Evolutionary conservation across 352 stramenopile genomes (phyloP).

Genomic region (Elongisporangium anandrum): DNA sequence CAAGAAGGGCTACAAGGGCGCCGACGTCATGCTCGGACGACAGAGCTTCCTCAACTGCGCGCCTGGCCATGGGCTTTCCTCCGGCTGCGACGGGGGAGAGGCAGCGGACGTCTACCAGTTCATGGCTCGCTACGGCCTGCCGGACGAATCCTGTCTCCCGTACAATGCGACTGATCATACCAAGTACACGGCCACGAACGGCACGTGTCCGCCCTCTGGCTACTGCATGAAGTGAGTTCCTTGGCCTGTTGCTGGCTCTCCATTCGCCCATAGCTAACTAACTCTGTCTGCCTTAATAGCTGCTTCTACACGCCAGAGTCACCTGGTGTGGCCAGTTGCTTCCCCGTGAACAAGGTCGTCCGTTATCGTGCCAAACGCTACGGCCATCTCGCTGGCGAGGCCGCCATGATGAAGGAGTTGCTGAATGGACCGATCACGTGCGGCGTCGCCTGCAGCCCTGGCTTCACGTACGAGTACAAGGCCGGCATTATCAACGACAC

Average conservation of each 20-base stretch:
- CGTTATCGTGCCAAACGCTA: slow-evolving; percentile 77
- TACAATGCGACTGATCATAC: slow-evolving; percentile 84
- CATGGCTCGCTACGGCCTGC: slow-evolving; percentile 65
- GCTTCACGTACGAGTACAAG: slow-evolving; percentile 89
- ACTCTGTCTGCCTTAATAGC: slow-evolving; percentile 18
- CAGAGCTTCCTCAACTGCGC: slow-evolving; percentile 84
- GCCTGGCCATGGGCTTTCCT: slow-evolving; percentile 59
- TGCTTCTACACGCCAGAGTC: slow-evolving; percentile 75
- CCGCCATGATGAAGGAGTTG: slow-evolving; percentile 82
- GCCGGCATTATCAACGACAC: slow-evolving; percentile 91
- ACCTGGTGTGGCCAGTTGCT: slow-evolving; percentile 38
- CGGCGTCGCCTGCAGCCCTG: slow-evolving; percentile 89
- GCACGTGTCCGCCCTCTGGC: slow-evolving; percentile 62
- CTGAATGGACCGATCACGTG: slow-evolving; percentile 90
- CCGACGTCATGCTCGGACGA: slow-evolving; percentile 73
- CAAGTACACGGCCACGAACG: slow-evolving; percentile 62
- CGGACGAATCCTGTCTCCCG: slow-evolving; percentile 74
- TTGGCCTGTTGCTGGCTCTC: background rate
- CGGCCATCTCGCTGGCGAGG: slow-evolving; percentile 60
- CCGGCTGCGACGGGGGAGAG: slow-evolving; percentile 67
- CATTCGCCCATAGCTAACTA: slow-evolving; percentile 3
- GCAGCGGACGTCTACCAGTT: slow-evolving; percentile 78
- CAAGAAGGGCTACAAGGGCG: slow-evolving; percentile 43
- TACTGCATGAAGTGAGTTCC: slow-evolving; percentile 82
- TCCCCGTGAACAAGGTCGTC: slow-evolving; percentile 74